Conservation (phyloP, 2,329 filamentous ascomycete genomes). For the Chaetomium strumarium region DNA sequence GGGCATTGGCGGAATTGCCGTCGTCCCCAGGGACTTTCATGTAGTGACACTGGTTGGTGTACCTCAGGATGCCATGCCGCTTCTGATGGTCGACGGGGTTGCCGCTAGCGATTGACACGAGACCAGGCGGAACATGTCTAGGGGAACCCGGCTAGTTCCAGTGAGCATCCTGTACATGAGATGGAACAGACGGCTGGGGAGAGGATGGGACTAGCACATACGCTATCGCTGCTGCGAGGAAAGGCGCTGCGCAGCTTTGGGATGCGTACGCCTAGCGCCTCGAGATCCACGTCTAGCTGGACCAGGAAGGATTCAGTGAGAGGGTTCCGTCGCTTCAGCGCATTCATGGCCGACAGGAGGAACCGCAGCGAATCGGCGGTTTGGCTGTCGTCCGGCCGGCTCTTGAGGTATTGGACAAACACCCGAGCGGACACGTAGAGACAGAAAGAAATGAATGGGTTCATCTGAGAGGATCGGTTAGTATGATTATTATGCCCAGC, state of each 20-base stretch:
- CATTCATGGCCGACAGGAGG: constrained; percentile 82
- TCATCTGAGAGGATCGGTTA: constrained; percentile 59
- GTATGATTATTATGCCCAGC: not conserved
- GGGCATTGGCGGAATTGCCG: constrained; percentile 34
- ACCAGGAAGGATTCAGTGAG: constrained; percentile 92
- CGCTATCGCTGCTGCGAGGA: constrained; percentile 46
- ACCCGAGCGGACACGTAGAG: constrained; percentile 93
- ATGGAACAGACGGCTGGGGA: not conserved
- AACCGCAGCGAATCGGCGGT: constrained; percentile 81
- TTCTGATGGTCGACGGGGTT: not conserved
- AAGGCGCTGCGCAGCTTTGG: constrained; percentile 52
- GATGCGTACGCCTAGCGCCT: constrained; percentile 60
- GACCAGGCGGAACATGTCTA: not conserved
- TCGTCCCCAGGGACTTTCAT: constrained; percentile 37
- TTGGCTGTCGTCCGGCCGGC: constrained; percentile 75
- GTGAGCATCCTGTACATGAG: constrained; percentile 16
- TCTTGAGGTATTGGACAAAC: constrained; percentile 95
- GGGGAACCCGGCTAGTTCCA: constrained; percentile 18
- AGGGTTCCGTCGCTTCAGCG: constrained; percentile 79
- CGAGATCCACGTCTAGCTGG: constrained; percentile 86
- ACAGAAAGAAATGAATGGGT: constrained; percentile 92
- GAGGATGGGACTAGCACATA: constrained; percentile 32
- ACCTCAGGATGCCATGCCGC: constrained; percentile 28
- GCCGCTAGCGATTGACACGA: not conserved
- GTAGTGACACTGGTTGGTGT: constrained; percentile 41